Base-by-base conservation (phyloP, 2,329 filamentous ascomycete species). In the Sordariomycetes sp. region DNA sequence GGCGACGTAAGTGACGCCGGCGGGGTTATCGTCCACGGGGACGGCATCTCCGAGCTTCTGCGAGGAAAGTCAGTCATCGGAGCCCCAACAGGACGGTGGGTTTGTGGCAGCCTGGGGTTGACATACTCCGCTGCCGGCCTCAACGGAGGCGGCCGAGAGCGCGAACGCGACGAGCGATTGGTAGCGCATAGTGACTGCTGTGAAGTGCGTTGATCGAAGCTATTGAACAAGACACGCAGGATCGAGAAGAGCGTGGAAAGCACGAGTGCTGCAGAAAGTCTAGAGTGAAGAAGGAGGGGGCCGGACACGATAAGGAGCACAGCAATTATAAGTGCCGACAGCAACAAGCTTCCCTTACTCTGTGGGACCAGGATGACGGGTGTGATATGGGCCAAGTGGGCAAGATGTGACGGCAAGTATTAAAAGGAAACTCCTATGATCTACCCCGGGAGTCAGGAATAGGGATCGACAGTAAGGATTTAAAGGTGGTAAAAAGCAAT, bases 1-100 rank as follows among this genome's bases (percentile, higher is more conserved):
- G 20, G 81, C 85, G 57, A 74, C 69, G 69, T 82, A 87, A 35
- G 72, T 66, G 32, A 73, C 68, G 36, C 76, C 76, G 3, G 67
- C 59, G 1, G 83, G 79, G 70, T 88, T 88, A 69, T 78, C 72
- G 17, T 65, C 68, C 20, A 80, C 74, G 48, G 76, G 66, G 10
- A 73, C 67, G 52, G 84, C 82, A 62, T 81, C 73, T 56, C 72
- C 73, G 17, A 74, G 67, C 57, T 69, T 42, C 70, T 73, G 57
- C 57, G 24, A 20, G 13, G 20, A 48, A 12, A 24, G 45, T 50
- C n/a, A 50, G 45, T 24, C 20, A 22, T 3, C 45, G 7, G 22
- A 8, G 10, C n/a, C 6, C n/a, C 4, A 12, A 5, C n/a, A 50
- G 13, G 22, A 36, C 20, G 42, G 20, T 28, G 15, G 28, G 20